phyloP scores from a whole-genome alignment of 345 rosid genomes.

The Mallotus nudiflorus region DNA sequence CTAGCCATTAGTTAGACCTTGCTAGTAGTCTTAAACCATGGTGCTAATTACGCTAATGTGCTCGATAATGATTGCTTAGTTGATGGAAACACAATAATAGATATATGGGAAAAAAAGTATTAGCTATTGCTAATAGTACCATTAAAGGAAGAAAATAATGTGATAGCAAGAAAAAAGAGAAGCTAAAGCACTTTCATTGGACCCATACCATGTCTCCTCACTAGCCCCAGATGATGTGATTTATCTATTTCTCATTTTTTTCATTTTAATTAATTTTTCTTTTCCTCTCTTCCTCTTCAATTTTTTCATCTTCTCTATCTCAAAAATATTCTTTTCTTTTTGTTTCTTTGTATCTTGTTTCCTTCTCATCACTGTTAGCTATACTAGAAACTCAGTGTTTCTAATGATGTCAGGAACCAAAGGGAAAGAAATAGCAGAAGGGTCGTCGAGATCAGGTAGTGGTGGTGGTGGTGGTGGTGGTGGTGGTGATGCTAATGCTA shows the following conservation, averaged over 20 bases:
- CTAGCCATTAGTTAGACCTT: neutral
- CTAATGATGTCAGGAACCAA: slow-evolving; percentile 35
- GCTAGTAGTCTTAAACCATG: slow-evolving; percentile 15
- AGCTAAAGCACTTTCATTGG: slow-evolving; percentile 66
- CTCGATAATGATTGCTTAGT: slow-evolving; percentile 52
- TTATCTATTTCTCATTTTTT: too few relatives aligned
- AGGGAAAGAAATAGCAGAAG: slow-evolving; percentile 72
- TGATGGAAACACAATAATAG: slow-evolving; percentile 58
- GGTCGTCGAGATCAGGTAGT: slow-evolving; percentile 28
- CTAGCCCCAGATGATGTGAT: slow-evolving; percentile 38
- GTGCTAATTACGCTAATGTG: slow-evolving; percentile 33
- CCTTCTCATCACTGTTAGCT: neutral
- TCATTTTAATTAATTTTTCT: neutral
- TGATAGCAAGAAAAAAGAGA: slow-evolving; percentile 49
- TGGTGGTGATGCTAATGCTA: neutral
- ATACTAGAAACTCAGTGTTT: neutral
- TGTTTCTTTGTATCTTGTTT: neutral
- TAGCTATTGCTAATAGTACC: slow-evolving; percentile 54
- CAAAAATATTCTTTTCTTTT: neutral
- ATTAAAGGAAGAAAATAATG: slow-evolving; percentile 58
- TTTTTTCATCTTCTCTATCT: slow-evolving; percentile 4
- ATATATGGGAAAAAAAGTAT: slow-evolving; percentile 35
- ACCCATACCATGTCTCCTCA: slow-evolving; percentile 63
- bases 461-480: neutral
- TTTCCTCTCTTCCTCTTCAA: slow-evolving; percentile 13